Conservation (phyloP, 2,329 filamentous ascomycete genomes). For the Neofusicoccum parvum region DNA sequence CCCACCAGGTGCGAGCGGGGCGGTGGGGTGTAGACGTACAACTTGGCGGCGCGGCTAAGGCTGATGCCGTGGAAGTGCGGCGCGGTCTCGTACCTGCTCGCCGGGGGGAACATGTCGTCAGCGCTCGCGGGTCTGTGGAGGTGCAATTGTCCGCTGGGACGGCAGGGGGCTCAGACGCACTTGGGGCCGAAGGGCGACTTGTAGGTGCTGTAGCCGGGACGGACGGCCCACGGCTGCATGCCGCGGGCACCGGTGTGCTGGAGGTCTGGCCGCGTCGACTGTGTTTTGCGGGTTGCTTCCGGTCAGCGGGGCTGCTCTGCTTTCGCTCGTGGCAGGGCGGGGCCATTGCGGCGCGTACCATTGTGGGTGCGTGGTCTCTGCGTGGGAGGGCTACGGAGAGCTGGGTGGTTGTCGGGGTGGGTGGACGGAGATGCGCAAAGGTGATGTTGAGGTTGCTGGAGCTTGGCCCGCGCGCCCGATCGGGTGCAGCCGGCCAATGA, state of each 20-base stretch:
- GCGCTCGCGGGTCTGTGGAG: neutral
- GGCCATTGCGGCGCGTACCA: constrained; percentile 1
- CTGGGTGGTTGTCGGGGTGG: neutral
- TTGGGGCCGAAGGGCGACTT: constrained; percentile 60
- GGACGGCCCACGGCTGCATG: constrained; percentile 35
- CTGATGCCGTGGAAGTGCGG: constrained; percentile 55
- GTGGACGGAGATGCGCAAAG: neutral
- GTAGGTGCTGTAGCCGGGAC: constrained; percentile 52
- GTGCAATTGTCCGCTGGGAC: no score
- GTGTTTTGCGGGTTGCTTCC: neutral
- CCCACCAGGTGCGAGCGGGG: no score
- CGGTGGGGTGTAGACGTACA: constrained; percentile 43
- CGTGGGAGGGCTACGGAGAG: neutral
- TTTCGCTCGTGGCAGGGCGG: neutral
- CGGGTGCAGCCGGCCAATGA: constrained; percentile 18
- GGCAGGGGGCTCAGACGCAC: constrained; percentile 43
- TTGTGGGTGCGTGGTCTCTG: neutral
- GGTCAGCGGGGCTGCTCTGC: neutral
- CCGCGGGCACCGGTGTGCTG: neutral
- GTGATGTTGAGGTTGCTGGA: constrained; percentile 18
- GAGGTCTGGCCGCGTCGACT: neutral
- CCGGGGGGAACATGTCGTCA: neutral
- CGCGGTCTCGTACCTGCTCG: constrained; percentile 52
- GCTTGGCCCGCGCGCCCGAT: no score
- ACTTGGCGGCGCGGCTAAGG: constrained; percentile 42